Conservation (phyloP, 441 rosid species). For the Arabidopsis hybrid region DNA sequence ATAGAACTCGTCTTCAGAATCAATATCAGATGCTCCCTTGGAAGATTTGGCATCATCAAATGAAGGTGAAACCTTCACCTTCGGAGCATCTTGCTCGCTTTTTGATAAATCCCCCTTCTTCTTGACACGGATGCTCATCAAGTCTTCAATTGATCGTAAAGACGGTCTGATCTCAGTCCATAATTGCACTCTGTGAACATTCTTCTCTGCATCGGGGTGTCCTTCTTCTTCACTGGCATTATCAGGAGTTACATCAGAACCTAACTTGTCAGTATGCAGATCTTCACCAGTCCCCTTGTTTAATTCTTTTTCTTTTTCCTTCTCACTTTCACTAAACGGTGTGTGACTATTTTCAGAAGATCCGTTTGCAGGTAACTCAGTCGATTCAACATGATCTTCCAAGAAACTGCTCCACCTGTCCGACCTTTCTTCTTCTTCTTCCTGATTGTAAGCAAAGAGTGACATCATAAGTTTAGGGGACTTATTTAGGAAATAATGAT, state of each 20-base stretch:
- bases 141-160: slow-evolving; percentile 73
- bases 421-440: slow-evolving; percentile 99
- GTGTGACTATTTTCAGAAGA: slow-evolving; percentile 30
- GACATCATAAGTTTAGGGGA: slow-evolving; percentile 28
- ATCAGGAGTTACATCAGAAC: slow-evolving; percentile 51
- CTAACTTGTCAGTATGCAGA: slow-evolving; percentile 47
- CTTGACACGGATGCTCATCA: slow-evolving; percentile 83
- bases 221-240: slow-evolving; percentile 52
- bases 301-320: slow-evolving; percentile 45
- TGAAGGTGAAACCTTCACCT: slow-evolving; percentile 52
- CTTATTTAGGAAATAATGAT: background rate
- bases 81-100: slow-evolving; percentile 54
- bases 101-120: slow-evolving; percentile 58
- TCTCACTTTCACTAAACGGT: slow-evolving; percentile 46
- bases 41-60: slow-evolving; percentile 63
- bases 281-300: slow-evolving; percentile 55
- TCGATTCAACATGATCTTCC: slow-evolving; percentile 65
- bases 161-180: slow-evolving; percentile 89
- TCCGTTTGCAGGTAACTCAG: slow-evolving; percentile 49
- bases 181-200: slow-evolving; percentile 62
- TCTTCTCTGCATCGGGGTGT: slow-evolving; percentile 44
- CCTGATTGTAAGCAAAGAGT: slow-evolving; percentile 54
- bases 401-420: slow-evolving; percentile 91
- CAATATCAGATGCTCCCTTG: slow-evolving; percentile 77
- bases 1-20: slow-evolving; percentile 96